Evolutionary conservation across 2,329 filamentous ascomycete species (phyloP), one percentile per base, ranked within the genome.

Genomic region (Pezicula carpinea): DNA sequence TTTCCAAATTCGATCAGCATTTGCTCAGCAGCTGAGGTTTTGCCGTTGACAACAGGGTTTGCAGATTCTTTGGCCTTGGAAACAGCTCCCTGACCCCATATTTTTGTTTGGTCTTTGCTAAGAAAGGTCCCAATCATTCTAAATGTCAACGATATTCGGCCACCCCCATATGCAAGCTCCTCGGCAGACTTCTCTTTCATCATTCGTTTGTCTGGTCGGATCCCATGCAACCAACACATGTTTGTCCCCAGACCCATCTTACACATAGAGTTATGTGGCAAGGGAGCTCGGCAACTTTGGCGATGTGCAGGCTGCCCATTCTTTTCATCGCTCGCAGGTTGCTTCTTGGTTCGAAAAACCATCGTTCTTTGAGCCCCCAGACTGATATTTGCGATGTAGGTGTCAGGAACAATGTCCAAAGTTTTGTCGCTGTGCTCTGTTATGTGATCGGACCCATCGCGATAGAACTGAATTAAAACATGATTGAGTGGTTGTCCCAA

Each of bases 401-500:
- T 93, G 4, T 76, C 82, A 21, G 78, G 80, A 11, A 82, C 83
- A 47, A 99, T 93, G 64, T 99, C 93, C 19, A 99, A 73, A 0
- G 92, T 96, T 69, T 99, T 99, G 65, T 99, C 93, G 33, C 89
- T 95, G 62, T 99, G 93, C 63, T 99, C 93, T 1, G 89, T 93
- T 52, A 99, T 99, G 63, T 89, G 89, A 67, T 99, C 93, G 40
- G 80, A 82, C 3, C 92, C 89, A 56, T 79, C 77, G n/a, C 93
- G 87, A 62, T 99, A 99, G 48, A 90, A 79, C 62, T 99, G 93
- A 39, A 99, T 95, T 40, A 99, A 71, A 1, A 84, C 91, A 63
- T 99, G 93, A 60, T 99, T 99, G 35, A 99, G 69, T 1, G 79
- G 71, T 59, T 97, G 93, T 0, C 87, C 85, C 1, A 95, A 75